phyloP scores from a whole-genome alignment of 1,284 basidiomycete genomes.

The Marasmius fiardii region DNA sequence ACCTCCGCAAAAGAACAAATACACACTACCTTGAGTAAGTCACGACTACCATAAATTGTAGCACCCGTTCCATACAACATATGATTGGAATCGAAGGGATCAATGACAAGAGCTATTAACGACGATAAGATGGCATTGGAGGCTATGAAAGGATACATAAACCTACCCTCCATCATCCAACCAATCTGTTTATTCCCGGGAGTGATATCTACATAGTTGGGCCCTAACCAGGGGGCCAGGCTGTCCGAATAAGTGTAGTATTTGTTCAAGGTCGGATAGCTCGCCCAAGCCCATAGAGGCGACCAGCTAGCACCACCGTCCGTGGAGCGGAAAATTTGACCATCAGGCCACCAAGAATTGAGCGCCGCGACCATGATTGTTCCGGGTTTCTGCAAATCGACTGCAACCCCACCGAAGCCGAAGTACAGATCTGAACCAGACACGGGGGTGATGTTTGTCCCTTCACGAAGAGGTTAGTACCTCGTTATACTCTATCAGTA shows the following conservation, averaged over 20 bases:
- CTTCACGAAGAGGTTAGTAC: conserved; percentile 17
- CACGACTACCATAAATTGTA: conserved; percentile 58
- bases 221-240: conserved; percentile 45
- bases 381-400: conserved; percentile 57
- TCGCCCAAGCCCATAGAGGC: conserved; percentile 50
- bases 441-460: conserved; percentile 54
- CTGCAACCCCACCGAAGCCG: conserved; percentile 52
- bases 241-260: conserved; percentile 41
- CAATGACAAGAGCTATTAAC: conserved; percentile 33
- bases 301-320: conserved; percentile 48
- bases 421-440: conserved; percentile 22
- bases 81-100: conserved; percentile 49
- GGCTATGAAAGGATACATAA: not conserved
- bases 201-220: conserved; percentile 27
- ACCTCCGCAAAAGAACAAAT: not conserved
- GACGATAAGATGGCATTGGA: not conserved
- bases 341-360: conserved; percentile 62
- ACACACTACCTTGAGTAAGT: conserved; percentile 33
- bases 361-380: conserved; percentile 66
- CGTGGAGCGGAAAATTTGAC: conserved; percentile 62
- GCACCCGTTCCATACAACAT: conserved; percentile 55
- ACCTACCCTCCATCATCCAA: conserved; percentile 33
- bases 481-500: not conserved
- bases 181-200: conserved; percentile 26
- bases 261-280: conserved; percentile 44